phyloP scores from a whole-genome alignment of 1,139 yeast genomes.

The Blastobotrys ciferrii region DNA sequence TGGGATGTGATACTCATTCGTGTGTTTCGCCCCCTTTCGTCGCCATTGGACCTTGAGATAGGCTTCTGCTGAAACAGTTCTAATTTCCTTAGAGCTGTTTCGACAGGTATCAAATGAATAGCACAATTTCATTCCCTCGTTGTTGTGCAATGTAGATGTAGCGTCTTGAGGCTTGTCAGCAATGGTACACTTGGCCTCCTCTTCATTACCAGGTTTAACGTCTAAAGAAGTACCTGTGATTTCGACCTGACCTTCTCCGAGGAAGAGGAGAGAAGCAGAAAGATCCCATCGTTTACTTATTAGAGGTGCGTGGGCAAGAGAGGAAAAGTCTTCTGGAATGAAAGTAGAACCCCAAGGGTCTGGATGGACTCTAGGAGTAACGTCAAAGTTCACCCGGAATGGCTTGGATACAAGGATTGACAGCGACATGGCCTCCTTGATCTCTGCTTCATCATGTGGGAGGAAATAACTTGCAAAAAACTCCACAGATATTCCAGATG shows the following conservation, averaged over 20 bases:
- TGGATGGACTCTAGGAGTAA: conserved; percentile 33
- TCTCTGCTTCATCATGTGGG: conserved; percentile 26
- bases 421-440: conserved; percentile 27
- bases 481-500: conserved; percentile 27
- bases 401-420: conserved; percentile 34
- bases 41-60: conserved; percentile 33
- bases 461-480: conserved; percentile 30
- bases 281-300: conserved; percentile 35
- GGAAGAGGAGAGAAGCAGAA: conserved; percentile 27
- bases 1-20: conserved; percentile 31
- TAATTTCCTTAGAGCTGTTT: conserved; percentile 26
- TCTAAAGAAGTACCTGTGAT: conserved; percentile 26
- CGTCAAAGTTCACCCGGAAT: conserved; percentile 36
- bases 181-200: conserved; percentile 25
- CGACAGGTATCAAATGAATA: conserved; percentile 31
- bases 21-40: conserved; percentile 23
- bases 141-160: conserved; percentile 25
- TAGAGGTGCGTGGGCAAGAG: conserved; percentile 24
- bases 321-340: conserved; percentile 27
- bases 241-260: conserved; percentile 28
- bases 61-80: conserved; percentile 37
- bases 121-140: conserved; percentile 27
- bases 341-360: conserved; percentile 39
- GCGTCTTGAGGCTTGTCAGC: conserved; percentile 17
- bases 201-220: conserved; percentile 17